A percentile compares a stretch with the other conserved stretches of the same genome.
phyloP scores from a whole-genome alignment of 2,329 filamentous ascomycete genomes.

The Phialophora chinensis region DNA sequence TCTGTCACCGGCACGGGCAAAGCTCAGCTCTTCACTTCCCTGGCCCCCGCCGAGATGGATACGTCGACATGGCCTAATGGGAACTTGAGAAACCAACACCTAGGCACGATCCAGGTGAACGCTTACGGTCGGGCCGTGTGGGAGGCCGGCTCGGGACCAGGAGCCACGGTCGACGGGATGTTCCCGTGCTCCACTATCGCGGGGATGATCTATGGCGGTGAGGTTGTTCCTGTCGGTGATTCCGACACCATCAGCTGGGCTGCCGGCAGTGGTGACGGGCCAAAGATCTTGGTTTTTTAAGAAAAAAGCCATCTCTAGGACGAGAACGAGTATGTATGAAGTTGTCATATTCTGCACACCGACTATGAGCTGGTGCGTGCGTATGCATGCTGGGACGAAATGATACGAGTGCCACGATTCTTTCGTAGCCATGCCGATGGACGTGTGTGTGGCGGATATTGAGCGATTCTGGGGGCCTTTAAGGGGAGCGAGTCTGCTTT shows the following conservation, averaged over 20 bases:
- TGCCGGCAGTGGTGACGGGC: slow-evolving; percentile 3
- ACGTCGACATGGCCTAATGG: slow-evolving; percentile 37
- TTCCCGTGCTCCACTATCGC: slow-evolving; percentile 29
- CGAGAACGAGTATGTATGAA: neutral
- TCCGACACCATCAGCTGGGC: slow-evolving; percentile 25
- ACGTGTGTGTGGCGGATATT: no score
- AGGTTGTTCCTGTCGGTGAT: slow-evolving; percentile 30
- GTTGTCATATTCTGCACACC: neutral
- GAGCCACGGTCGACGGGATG: slow-evolving; percentile 25
- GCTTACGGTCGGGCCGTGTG: slow-evolving; percentile 29
- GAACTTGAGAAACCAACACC: slow-evolving; percentile 36
- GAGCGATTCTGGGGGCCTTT: no score
- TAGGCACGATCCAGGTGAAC: slow-evolving; percentile 33
- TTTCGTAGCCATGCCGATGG: no score
- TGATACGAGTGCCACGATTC: no score
- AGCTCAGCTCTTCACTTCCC: slow-evolving; percentile 37
- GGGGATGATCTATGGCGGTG: slow-evolving; percentile 29
- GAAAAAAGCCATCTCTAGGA: no score
- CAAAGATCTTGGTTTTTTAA: slow-evolving; percentile 1
- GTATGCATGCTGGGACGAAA: no score
- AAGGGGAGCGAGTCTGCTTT: no score
- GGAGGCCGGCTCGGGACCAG: slow-evolving; percentile 28
- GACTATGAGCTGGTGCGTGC: neutral
- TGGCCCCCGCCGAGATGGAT: slow-evolving; percentile 33
- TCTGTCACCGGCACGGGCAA: slow-evolving; percentile 26